Evolutionary conservation across 495 filamentous ascomycete genomes (phyloP), one percentile per base, ranked within the genome.

Genomic region (Hypoxylon fuscum): DNA sequence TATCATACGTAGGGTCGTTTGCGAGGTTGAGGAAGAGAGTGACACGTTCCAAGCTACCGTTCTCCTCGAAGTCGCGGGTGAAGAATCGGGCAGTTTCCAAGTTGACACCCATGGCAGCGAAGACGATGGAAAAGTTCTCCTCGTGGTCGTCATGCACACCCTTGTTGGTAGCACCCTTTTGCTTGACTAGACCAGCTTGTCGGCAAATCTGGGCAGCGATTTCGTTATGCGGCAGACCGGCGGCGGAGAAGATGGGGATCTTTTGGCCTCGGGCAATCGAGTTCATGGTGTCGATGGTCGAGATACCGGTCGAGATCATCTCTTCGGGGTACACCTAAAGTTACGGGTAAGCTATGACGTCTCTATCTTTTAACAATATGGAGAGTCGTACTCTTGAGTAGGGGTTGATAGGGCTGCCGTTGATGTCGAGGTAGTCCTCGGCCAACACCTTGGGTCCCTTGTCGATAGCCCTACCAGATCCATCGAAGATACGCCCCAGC

Each of bases 41-140:
- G 44, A 90, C 88, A 77, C 96, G 90, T 79, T 97, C 96, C 86
- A 99, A 89, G 79, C 90, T 95, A 47, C 96, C 96, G 75, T 99
- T 99, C 86, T 98, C 93, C 77, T 99, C 96, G 69, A 99, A 99
- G 69, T 99, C 96, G 57, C 91, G 86, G 8, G 93, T 98, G 83
- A 99, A 99, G 85, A 98, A 99, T 56, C 94, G 89, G 73, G 89
- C 91, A 12, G 96, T 99, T 76, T 99, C 96, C 87, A 98, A 88
- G 80, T 99, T 99, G 63, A 99, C 96, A 92, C 96, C 96, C 96
- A 99, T 99, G 62, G 96, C 96, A 64, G 92, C 96, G 73, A 99
- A 98, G 15, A 98, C 96, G 66, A 98, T 98, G 11, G 92, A 96
- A 85, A 99, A 99, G 81, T 99, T 98, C 72, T 99, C 96, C 66